Percentiles rank a stretch among this genome's conserved stretches.
phyloP scores from a whole-genome alignment of 768 basidiomycete genomes.

The Phaffia tasmanica region DNA sequence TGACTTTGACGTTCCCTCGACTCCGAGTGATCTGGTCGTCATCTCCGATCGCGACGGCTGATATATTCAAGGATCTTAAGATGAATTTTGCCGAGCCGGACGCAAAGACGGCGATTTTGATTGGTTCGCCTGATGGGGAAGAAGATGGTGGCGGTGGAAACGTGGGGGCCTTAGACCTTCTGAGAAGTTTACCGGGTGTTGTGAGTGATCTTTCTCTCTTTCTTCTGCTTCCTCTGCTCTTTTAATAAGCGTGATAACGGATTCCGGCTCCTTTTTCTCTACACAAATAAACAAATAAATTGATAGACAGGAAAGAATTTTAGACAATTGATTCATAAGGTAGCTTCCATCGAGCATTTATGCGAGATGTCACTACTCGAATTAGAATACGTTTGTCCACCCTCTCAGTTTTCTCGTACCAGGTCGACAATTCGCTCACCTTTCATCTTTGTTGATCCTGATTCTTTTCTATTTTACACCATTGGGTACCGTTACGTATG shows the following conservation, averaged over 20 bases:
- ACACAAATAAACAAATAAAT: no score
- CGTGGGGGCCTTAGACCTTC: conserved; percentile 11
- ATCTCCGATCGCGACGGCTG: conserved; percentile 79
- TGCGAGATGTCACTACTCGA: conserved; percentile 11
- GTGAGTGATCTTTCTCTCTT: neutral
- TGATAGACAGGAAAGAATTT: conserved; percentile 16
- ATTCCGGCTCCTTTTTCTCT: neutral
- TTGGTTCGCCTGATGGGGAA: conserved; percentile 69
- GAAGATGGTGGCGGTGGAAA: conserved; percentile 33
- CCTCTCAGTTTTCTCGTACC: neutral
- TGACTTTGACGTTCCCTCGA: conserved; percentile 80
- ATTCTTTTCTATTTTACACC: neutral
- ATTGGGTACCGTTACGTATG: neutral
- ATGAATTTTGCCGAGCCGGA: conserved; percentile 68
- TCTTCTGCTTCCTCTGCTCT: neutral
- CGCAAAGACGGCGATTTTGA: conserved; percentile 55
- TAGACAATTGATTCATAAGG: conserved; percentile 18
- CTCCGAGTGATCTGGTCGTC: conserved; percentile 95
- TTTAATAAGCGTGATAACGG: neutral
- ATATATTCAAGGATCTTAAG: conserved; percentile 90
- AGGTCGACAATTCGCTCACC: no score
- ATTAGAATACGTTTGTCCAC: conserved; percentile 9
- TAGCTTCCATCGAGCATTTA: conserved; percentile 17
- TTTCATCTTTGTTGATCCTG: neutral
- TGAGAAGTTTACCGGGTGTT: conserved; percentile 21